Percentiles rank a stretch among this genome's conserved stretches.
phyloP scores from a whole-genome alignment of 345 rosid genomes.

The Eucalyptus urophylla region DNA sequence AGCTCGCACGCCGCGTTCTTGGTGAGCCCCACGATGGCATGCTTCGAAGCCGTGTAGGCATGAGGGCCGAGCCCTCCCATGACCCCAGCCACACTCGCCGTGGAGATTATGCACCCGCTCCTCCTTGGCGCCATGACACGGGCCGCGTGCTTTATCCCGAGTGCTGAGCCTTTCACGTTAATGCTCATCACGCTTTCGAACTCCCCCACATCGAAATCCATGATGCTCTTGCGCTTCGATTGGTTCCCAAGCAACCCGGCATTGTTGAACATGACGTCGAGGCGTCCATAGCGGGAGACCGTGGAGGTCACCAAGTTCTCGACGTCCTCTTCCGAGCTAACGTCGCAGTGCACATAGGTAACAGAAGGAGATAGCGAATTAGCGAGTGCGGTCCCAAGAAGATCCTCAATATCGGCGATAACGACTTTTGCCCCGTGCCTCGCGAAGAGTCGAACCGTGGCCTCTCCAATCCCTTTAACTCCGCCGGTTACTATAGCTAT shows the following conservation, averaged over 20 bases:
- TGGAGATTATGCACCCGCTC: constrained; percentile 56
- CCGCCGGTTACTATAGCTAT: constrained; percentile 78
- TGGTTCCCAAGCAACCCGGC: constrained; percentile 76
- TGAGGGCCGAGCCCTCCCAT: constrained; percentile 86
- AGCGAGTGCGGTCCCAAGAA: constrained; percentile 29
- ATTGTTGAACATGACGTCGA: constrained; percentile 70
- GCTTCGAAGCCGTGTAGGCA: constrained; percentile 82
- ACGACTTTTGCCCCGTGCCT: constrained; percentile 75
- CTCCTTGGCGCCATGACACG: constrained; percentile 52
- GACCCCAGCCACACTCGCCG: constrained; percentile 76
- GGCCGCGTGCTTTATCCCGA: constrained; percentile 84
- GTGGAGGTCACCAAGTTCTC: constrained; percentile 43
- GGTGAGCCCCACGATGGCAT: constrained; percentile 74
- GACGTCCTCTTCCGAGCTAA: constrained; percentile 46
- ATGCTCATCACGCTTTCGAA: constrained; percentile 63
- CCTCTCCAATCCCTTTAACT: constrained; percentile 78
- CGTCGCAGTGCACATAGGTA: constrained; percentile 58
- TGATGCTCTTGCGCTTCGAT: constrained; percentile 52
- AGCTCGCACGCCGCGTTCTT: constrained; percentile 78
- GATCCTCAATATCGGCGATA: constrained; percentile 62
- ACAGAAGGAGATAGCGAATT: constrained; percentile 30
- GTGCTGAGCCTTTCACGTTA: constrained; percentile 50
- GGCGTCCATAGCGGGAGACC: constrained; percentile 29
- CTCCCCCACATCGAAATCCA: constrained; percentile 49
- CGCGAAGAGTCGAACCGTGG: constrained; percentile 45